Base-by-base conservation (phyloP, 306 rosid genomes). In the Pueraria montana region DNA sequence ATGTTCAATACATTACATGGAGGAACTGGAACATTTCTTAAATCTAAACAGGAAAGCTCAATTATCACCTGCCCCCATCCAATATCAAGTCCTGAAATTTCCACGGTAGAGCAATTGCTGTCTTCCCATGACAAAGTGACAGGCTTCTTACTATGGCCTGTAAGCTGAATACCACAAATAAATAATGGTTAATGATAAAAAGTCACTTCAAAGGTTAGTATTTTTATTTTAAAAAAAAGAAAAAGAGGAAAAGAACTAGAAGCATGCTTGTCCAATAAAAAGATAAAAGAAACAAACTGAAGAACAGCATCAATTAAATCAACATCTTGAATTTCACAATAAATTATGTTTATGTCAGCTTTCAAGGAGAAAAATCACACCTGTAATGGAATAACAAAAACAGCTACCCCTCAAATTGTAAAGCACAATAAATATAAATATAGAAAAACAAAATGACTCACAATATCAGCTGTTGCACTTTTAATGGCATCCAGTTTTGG, bases 41-140 rank as follows among this genome's bases (percentile, higher is more conserved):
- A 67, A 30, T 45, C 42, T 72, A 14, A 83, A 73, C 43, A 85
- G 52, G 56, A 42, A 68, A 53, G 34, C 58, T 76, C 27, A 55
- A 81, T 36, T 43, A 69, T 84, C 86, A 96, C 99, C 98, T 96
- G 99, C 40, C 97, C 99, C 98, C 99, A 96, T 83, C 99, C 99
- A 75, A 96, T 87, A 86, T 96, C 98, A 72, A 96, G 98, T 80
- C 98, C 99, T 6, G 98, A 87, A 79, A 94, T 86, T 86, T 94
- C 99, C 74, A 94, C 98, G 1, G 82, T 70, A 63, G 97, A 88
- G 95, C 94, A 92, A 76, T 85, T 83, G 45, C 1, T 3, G 81
- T 49, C 79, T 84, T 80, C 70, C 99, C 98, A 96, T 4, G 91
- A 87, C 86, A 96, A 88, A 0, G 90, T 89, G 80, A 94, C 88